Evolutionary conservation across 495 filamentous ascomycete species (phyloP).

Genomic region (Tuber indicum): DNA sequence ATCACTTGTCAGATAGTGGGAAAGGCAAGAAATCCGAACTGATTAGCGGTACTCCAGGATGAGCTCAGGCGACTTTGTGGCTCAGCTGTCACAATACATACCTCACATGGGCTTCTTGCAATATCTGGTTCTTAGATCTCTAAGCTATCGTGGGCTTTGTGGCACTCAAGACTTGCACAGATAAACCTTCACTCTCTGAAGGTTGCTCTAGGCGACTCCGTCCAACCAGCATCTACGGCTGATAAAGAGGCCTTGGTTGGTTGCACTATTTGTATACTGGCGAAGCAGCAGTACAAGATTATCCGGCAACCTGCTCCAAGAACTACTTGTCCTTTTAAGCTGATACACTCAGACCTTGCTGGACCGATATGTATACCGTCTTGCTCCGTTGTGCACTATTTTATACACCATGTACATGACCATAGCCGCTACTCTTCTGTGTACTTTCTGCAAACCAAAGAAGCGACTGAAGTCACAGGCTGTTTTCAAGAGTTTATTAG

Average conservation of each 20-base stretch:
- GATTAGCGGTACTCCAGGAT: neutral
- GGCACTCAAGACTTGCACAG: neutral
- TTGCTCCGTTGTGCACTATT: neutral
- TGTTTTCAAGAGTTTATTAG: constrained; percentile 5
- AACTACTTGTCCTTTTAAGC: neutral
- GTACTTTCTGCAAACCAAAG: constrained; percentile 5
- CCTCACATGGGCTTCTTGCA: neutral
- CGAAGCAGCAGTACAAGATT: neutral
- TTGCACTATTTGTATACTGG: neutral
- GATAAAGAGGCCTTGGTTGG: neutral
- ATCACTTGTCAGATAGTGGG: neutral
- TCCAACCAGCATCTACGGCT: neutral
- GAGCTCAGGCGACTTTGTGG: neutral
- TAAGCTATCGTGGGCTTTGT: neutral
- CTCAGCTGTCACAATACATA: neutral
- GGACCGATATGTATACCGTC: neutral
- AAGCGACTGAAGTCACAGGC: neutral
- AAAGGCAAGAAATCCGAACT: neutral
- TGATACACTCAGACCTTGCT: neutral
- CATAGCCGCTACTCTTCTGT: neutral
- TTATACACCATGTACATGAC: constrained; percentile 9
- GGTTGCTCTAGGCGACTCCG: neutral
- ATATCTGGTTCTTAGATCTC: neutral
- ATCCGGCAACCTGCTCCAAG: neutral
- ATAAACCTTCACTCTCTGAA: neutral